phyloP scores from a whole-genome alignment of 345 rosid genomes.

The Dipteronia dyeriana region DNA sequence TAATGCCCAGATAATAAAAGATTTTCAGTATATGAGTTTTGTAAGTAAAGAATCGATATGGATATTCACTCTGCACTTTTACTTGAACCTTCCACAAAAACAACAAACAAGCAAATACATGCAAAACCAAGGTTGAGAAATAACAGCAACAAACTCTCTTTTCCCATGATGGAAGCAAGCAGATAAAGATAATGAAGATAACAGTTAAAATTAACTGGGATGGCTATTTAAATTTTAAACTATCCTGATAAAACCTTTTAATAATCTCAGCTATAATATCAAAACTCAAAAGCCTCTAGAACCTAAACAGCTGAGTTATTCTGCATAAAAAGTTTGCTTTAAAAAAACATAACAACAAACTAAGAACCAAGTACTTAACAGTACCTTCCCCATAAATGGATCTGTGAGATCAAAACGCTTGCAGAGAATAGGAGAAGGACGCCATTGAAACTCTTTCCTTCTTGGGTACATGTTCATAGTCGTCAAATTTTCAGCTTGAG shows the following conservation, averaged over 20 bases:
- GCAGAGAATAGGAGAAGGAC: constrained; percentile 85
- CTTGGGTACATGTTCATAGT: constrained; percentile 56
- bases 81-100: constrained; percentile 3
- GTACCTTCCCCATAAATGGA: constrained; percentile 95
- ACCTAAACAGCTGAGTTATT: background rate
- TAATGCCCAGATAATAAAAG: background rate
- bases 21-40: background rate
- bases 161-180: constrained; percentile 1
- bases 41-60: background rate
- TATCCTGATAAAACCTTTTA: background rate
- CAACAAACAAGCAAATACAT: background rate
- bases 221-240: background rate
- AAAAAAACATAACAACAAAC: background rate
- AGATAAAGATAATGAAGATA: background rate
- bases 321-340: background rate
- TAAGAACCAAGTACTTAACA: constrained; percentile 6
- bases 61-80: background rate
- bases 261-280: background rate
- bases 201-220: background rate
- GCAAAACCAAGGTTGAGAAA: constrained; percentile 3
- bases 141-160: background rate
- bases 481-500: constrained; percentile 48
- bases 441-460: constrained; percentile 95
- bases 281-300: background rate
- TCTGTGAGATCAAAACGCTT: constrained; percentile 96